Base-by-base conservation (phyloP, 2,329 filamentous ascomycete genomes). In the Hortaea sp. region DNA sequence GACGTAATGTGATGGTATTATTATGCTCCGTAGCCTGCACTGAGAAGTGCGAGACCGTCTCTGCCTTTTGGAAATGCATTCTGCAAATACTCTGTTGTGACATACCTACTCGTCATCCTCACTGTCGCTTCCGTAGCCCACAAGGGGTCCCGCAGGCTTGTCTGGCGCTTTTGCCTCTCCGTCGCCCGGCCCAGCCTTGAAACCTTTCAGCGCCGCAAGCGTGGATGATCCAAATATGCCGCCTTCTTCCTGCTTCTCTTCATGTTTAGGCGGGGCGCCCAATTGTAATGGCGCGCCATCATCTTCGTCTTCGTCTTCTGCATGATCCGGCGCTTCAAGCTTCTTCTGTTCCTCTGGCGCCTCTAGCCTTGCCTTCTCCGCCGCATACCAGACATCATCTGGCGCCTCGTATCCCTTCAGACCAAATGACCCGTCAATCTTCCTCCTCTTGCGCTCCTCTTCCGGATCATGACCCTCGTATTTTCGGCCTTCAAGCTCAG, bases 391-490 rank as follows among this genome's bases (percentile, higher is more conserved):
- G 28, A 98, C 81, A 52, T 92, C 84, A 62, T 98, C 92, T 0
- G 90, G 89, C 1, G 89, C 89, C 60, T 97, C 87, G 63, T 95
- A 97, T 1, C 89, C 90, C 45, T 90, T 78, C 40, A 98, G 66
- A 0, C 89, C 90, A 61, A 95, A 97, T 20, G 78, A 82, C 42
- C 88, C 88, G 64, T 95, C 88, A 28, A 95, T 81, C 68, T 87
- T 94, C 66, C 90, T 80, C 59, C 89, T 76, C 71, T 95, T 97
- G 61, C 82, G 77, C 37, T 88, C 85, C 57, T 63, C 84, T 58
- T 65, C 87, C 0, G 86, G 85, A 54, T 95, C 88, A 32, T 55
- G 58, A 4, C 62, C 63, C 40, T 63, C 61, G 37, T 59, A 62
- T 42, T 57, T 60, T 43, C 86, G 79, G 11, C 92, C 92, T 65